A percentile compares a stretch with the other conserved stretches of the same genome.
Conservation (phyloP, 352 stramenopile genomes). For the Globisporangium cystogenes region DNA sequence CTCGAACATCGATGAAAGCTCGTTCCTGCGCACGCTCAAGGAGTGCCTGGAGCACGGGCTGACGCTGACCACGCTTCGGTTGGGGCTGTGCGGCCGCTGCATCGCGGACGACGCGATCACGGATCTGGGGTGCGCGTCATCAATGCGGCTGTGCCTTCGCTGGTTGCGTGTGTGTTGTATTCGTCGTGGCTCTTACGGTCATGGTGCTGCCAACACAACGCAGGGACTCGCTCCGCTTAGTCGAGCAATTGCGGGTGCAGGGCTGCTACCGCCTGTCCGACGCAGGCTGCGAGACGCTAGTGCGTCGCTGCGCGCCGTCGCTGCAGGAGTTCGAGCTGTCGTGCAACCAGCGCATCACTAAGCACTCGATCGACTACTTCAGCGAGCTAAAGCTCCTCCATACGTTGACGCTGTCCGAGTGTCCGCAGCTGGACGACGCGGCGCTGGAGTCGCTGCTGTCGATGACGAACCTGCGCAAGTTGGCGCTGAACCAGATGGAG, state of each 20-base stretch:
- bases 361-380: conserved; percentile 69
- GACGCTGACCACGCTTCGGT: conserved; percentile 42
- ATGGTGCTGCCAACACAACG: conserved; percentile 1
- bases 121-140: conserved; percentile 39
- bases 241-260: conserved; percentile 65
- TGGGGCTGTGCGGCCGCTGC: conserved; percentile 73
- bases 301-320: conserved; percentile 62
- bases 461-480: conserved; percentile 58
- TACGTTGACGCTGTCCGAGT: conserved; percentile 69
- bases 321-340: conserved; percentile 72
- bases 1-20: conserved; percentile 71
- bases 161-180: background rate
- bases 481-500: conserved; percentile 79
- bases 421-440: conserved; percentile 60
- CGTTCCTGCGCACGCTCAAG: conserved; percentile 49
- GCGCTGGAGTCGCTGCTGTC: conserved; percentile 50
- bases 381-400: conserved; percentile 58
- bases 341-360: conserved; percentile 80
- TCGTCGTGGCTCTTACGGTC: background rate
- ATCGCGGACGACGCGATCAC: conserved; percentile 69
- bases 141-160: background rate
- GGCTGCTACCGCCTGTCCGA: conserved; percentile 79
- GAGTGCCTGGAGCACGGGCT: conserved; percentile 36
- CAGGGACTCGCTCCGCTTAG: conserved; percentile 45
- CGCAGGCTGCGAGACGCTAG: conserved; percentile 49